Percentiles rank a stretch among this genome's conserved stretches.
Evolutionary conservation across 345 rosid species (phyloP).

Genomic region (Linum usitatissimum): DNA sequence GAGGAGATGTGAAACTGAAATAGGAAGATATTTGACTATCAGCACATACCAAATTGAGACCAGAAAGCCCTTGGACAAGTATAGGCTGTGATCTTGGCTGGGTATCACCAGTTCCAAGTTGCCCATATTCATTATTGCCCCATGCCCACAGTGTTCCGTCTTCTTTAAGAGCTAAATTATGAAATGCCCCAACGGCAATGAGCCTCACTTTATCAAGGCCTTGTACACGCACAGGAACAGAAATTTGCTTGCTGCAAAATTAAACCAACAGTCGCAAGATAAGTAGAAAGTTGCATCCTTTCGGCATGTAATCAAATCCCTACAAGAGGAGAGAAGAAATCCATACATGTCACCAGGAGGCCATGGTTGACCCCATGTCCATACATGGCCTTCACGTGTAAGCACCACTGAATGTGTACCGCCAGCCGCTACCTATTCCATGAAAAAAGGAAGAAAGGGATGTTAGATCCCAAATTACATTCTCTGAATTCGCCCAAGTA

Average conservation of each 20-base stretch:
- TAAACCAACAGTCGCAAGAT: not conserved
- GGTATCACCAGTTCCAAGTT: constrained; percentile 98
- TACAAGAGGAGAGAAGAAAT: not conserved
- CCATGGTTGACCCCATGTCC: constrained; percentile 99
- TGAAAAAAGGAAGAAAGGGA: not conserved
- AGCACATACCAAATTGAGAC: constrained; percentile 63
- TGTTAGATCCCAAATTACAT: not conserved
- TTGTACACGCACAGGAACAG: constrained; percentile 92
- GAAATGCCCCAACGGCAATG: constrained; percentile 97
- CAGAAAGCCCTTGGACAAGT: constrained; percentile 77
- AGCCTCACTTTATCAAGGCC: constrained; percentile 83
- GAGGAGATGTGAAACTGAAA: not conserved
- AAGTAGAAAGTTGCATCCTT: not conserved
- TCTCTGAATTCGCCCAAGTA: not conserved
- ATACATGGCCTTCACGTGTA: constrained; percentile 78
- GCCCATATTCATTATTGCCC: constrained; percentile 99
- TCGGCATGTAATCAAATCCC: too few species aligned
- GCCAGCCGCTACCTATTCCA: constrained; percentile 84
- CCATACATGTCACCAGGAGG: constrained; percentile 99
- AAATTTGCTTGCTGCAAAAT: constrained; percentile 77
- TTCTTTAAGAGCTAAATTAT: constrained; percentile 91
- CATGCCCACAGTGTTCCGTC: constrained; percentile 95
- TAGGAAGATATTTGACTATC: not conserved
- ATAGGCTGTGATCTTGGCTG: constrained; percentile 97
- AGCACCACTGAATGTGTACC: constrained; percentile 99